Base-by-base conservation (phyloP, 768 basidiomycete genomes). In the Pleurotus sapidus region DNA sequence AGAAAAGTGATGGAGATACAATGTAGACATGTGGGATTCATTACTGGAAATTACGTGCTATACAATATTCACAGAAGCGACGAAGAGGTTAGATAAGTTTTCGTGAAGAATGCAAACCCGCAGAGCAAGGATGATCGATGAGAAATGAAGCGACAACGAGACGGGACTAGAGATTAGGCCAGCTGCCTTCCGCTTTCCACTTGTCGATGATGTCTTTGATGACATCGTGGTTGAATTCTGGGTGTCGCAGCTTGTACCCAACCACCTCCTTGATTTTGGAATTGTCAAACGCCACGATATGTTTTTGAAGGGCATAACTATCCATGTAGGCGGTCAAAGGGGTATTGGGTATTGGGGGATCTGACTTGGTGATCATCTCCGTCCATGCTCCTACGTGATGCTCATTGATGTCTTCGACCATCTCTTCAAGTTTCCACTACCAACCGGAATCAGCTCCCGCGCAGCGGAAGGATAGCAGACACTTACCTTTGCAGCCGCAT, bases 401-500 rank as follows among this genome's bases (percentile, higher is more conserved):
- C 65, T 93, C 91, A 65, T 93, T 94, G 65, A 92, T 89, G 49
- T 91, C 89, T 65, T 93, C 89, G 5, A 92, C 81, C 40, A 81
- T 69, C 60, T 91, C 89, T 55, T 90, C 87, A 24, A 83, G 55
- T 12, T 59, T 76, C 62, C 89, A 73, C 87, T 91, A 63, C 8
- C 47, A 40, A 53, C 55, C 15, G 40, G 25, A 55, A 34, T 48
- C 17, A 61, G 30, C 64, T 40, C 15, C 46, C 6, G 34, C 40
- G n/a, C 0, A 43, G 1, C 18, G 14, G 27, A 51, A 17, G 53
- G 18, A n/a, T 56, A n/a, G 11, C 15, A 37, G 54, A 3, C 40
- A 64, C 70, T 37, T 59, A 85, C 91, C 78, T 87, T 89, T 49
- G 88, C 80, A 42, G 86, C 66, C 2, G 87, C 79, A 61, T 80